Conservation (phyloP, 2,329 filamentous ascomycete species). For the Ascomycota sp. region DNA sequence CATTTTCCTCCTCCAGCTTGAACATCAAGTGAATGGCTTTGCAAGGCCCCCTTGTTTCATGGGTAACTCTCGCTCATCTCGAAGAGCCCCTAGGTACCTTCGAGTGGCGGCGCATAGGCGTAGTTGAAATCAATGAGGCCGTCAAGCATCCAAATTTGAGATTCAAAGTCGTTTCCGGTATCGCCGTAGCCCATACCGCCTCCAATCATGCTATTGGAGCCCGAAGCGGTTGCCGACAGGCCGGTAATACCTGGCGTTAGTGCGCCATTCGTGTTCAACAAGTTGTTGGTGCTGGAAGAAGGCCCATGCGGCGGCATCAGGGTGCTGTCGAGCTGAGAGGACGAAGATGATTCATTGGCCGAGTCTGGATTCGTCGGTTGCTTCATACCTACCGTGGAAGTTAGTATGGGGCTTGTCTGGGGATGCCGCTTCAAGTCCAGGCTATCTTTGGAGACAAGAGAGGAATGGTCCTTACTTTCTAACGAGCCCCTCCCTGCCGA, state of each 20-base stretch:
- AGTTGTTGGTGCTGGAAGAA: constrained; percentile 18
- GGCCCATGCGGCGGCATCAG: constrained; percentile 21
- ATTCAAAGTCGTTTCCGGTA: constrained; percentile 68
- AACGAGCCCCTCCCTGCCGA: constrained; percentile 45
- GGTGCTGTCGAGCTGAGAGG: constrained; percentile 40
- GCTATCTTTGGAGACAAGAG: too few relatives aligned
- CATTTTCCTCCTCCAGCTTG: too few relatives aligned
- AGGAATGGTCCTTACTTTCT: constrained; percentile 33
- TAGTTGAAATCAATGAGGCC: constrained; percentile 64
- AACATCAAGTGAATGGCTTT: too few relatives aligned
- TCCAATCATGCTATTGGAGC: constrained; percentile 23
- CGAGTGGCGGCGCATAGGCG: constrained; percentile 31
- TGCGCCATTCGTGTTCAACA: constrained; percentile 26
- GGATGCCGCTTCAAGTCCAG: not conserved
- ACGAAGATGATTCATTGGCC: constrained; percentile 47
- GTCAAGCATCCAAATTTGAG: constrained; percentile 82
- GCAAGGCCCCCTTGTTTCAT: too few relatives aligned
- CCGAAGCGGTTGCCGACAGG: constrained; percentile 16
- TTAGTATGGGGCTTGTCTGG: not conserved
- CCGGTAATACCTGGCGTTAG: constrained; percentile 28
- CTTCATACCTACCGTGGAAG: constrained; percentile 35
- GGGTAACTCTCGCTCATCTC: too few relatives aligned
- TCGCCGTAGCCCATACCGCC: constrained; percentile 36
- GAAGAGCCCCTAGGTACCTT: constrained; percentile 20
- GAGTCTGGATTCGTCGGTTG: constrained; percentile 74